These are phyloP conservation scores for Mycena sp. DNA, from an alignment of 1,284 basidiomycete species.

Conservation along the genomic window DNA sequence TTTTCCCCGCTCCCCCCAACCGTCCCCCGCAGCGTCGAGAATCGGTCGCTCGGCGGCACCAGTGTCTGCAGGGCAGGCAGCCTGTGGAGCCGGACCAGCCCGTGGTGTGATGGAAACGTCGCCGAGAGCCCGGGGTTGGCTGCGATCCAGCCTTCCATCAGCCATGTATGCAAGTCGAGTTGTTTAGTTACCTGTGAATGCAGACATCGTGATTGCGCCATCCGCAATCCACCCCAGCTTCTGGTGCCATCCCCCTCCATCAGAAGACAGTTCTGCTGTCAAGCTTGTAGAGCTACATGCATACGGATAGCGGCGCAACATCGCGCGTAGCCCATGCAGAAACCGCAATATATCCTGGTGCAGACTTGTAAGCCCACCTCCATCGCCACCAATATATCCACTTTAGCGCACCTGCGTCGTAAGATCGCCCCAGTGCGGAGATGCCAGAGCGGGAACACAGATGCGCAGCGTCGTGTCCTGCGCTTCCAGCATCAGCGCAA, in stretches of 20 bases:
- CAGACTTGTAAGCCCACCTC: neutral
- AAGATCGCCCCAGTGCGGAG: slow-evolving; percentile 76
- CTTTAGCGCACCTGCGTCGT: slow-evolving; percentile 57
- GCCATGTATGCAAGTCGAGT: slow-evolving; percentile 18
- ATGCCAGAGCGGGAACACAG: slow-evolving; percentile 78
- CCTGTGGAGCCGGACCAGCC: slow-evolving; percentile 78
- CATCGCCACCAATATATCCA: neutral
- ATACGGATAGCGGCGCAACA: slow-evolving; percentile 66
- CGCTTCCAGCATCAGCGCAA: slow-evolving; percentile 22
- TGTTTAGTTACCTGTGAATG: slow-evolving; percentile 77
- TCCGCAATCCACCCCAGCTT: slow-evolving; percentile 86
- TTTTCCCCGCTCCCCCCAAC: slow-evolving; percentile 79
- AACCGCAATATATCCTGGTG: slow-evolving; percentile 75
- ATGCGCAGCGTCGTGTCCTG: slow-evolving; percentile 59
- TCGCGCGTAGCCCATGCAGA: slow-evolving; percentile 67
- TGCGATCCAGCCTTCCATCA: slow-evolving; percentile 40
- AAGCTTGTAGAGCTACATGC: slow-evolving; percentile 77
- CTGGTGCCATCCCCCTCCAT: slow-evolving; percentile 70
- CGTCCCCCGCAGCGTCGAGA: slow-evolving; percentile 79
- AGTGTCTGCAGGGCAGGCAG: slow-evolving; percentile 78
- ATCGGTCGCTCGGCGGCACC: slow-evolving; percentile 77
- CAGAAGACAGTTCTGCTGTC: slow-evolving; percentile 65
- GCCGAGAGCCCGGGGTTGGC: slow-evolving; percentile 73
- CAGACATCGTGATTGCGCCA: slow-evolving; percentile 76
- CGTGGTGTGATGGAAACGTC: slow-evolving; percentile 86